These are phyloP conservation scores for Rosa persica DNA, from an alignment of 306 rosid species.

Conservation along the genomic window DNA sequence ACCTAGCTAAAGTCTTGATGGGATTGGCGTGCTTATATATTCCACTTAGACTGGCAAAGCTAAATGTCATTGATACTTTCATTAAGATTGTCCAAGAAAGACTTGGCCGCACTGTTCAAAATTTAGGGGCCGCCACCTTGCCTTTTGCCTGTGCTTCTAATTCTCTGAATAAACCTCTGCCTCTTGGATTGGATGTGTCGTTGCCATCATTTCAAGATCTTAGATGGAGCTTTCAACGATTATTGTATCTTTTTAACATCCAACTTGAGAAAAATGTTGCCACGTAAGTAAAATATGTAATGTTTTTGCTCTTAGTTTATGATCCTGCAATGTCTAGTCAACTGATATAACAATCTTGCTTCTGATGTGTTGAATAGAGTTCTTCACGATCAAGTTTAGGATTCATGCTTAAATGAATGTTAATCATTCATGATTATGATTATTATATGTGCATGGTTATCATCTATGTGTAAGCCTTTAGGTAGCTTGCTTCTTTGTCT, in stretches of 20 bases:
- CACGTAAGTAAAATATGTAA: conserved; percentile 66
- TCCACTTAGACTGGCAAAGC: conserved; percentile 43
- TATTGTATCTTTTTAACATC: conserved; percentile 72
- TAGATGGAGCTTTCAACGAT: conserved; percentile 70
- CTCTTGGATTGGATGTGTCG: conserved; percentile 73
- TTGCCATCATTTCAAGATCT: conserved; percentile 71
- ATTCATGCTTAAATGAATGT: neutral
- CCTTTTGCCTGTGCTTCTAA: conserved; percentile 83
- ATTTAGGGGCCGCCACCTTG: conserved; percentile 46
- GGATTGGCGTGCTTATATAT: conserved; percentile 47
- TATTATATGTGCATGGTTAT: neutral
- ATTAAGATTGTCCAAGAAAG: conserved; percentile 37
- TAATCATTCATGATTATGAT: neutral
- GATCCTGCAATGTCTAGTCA: neutral
- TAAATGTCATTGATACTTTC: conserved; percentile 35
- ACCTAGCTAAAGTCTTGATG: conserved; percentile 36
- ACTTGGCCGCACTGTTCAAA: conserved; percentile 46
- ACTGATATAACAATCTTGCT: conserved; percentile 12
- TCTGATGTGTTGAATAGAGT: neutral
- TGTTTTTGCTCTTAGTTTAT: neutral
- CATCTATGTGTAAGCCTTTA: neutral
- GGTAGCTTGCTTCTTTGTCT: neutral
- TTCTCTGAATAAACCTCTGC: conserved; percentile 73
- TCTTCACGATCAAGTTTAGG: conserved; percentile 15
- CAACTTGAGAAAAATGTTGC: conserved; percentile 90